These are phyloP conservation scores for Actinomortierella wolfii DNA, from an alignment of 371 early-diverging fungal genomes.

Conservation along the genomic window DNA sequence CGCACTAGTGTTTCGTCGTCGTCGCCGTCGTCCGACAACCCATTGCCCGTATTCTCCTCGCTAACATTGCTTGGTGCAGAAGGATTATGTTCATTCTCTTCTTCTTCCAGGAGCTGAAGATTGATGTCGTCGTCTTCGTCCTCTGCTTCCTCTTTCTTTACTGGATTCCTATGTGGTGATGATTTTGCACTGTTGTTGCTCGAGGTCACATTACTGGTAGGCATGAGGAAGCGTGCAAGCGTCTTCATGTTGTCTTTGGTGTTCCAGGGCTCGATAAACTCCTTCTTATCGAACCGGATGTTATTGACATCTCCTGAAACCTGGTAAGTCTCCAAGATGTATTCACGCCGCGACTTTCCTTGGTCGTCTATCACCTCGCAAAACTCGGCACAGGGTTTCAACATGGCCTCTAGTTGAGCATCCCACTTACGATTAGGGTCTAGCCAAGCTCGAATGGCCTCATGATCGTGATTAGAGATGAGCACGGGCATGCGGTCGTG, in stretches of 20 bases:
- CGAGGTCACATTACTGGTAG: slow-evolving; percentile 1
- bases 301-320: slow-evolving; percentile 43
- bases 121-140: not conserved
- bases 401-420: slow-evolving; percentile 43
- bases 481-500: slow-evolving; percentile 79
- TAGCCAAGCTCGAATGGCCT: slow-evolving; percentile 62
- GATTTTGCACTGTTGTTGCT: not conserved
- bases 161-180: not conserved
- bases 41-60: not conserved
- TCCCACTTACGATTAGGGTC: slow-evolving; percentile 52
- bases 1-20: too few species aligned
- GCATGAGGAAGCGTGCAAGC: slow-evolving; percentile 24
- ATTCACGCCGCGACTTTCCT: not conserved
- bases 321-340: slow-evolving; percentile 41
- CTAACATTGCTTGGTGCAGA: not conserved
- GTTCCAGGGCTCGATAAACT: slow-evolving; percentile 40
- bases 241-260: slow-evolving; percentile 39
- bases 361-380: slow-evolving; percentile 47
- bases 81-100: not conserved
- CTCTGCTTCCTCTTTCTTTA: not conserved
- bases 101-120: not conserved
- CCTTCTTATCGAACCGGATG: slow-evolving; percentile 34
- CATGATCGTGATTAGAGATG: slow-evolving; percentile 54
- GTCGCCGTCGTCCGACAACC: not conserved
- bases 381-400: slow-evolving; percentile 60